phyloP scores from a whole-genome alignment of 768 basidiomycete genomes.

The Paxillus ammoniavirescens region DNA sequence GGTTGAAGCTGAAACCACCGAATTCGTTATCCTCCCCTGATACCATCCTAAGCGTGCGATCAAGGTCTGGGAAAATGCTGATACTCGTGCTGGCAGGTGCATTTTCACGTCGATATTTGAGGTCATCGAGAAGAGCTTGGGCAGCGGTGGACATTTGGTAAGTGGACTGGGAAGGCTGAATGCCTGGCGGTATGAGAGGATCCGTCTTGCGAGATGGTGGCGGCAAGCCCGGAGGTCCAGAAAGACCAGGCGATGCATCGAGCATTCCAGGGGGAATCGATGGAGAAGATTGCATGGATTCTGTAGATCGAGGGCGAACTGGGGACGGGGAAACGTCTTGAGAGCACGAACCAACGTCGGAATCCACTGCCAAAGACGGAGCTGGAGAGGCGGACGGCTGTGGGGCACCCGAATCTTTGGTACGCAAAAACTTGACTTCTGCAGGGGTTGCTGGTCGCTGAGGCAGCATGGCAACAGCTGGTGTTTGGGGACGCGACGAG shows the following conservation, averaged over 20 bases:
- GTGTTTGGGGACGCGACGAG: conserved; percentile 59
- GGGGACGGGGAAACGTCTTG: conserved; percentile 46
- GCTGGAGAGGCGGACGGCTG: conserved; percentile 40
- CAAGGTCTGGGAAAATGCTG: conserved; percentile 87
- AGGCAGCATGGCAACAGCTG: conserved; percentile 37
- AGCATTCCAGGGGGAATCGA: conserved; percentile 49
- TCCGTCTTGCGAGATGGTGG: conserved; percentile 47
- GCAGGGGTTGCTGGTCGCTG: conserved; percentile 46
- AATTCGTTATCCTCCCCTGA: conserved; percentile 58
- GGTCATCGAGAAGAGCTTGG: conserved; percentile 80
- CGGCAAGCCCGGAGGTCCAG: conserved; percentile 50
- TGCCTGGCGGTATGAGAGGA: conserved; percentile 45
- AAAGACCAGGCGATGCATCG: conserved; percentile 59
- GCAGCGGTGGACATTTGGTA: conserved; percentile 90
- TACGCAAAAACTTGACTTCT: conserved; percentile 37
- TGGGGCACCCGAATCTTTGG: conserved; percentile 43
- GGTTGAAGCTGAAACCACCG: conserved; percentile 81
- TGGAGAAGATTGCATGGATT: conserved; percentile 36
- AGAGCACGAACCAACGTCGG: conserved; percentile 44
- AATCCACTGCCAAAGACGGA: conserved; percentile 49
- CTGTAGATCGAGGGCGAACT: conserved; percentile 39
- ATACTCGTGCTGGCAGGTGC: conserved; percentile 37
- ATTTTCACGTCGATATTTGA: conserved; percentile 71
- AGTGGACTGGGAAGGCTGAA: conserved; percentile 44
- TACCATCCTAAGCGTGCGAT: conserved; percentile 75